phyloP scores from a whole-genome alignment of 208 protist species.

The Leishmania aethiopica region DNA sequence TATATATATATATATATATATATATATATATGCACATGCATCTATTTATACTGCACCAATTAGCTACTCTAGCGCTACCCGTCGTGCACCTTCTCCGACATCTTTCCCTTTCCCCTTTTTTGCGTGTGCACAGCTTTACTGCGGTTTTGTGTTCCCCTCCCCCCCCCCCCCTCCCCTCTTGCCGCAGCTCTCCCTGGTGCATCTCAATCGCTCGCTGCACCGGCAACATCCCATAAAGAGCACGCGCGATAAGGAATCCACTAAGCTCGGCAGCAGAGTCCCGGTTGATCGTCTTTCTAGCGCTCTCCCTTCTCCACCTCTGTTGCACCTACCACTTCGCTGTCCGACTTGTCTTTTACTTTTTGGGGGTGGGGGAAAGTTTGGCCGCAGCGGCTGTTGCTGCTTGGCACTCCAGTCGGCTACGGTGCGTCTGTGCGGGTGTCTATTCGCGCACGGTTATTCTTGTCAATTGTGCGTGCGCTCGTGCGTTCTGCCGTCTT shows the following conservation, averaged over 20 bases:
- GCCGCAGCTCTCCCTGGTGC: background rate
- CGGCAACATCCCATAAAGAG: background rate
- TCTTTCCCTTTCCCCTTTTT: background rate
- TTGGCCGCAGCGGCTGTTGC: background rate
- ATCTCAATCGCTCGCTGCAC: background rate
- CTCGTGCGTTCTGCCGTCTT: background rate
- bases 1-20: background rate
- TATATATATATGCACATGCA: background rate
- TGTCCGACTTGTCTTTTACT: slow-evolving; percentile 1
- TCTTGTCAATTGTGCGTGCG: background rate
- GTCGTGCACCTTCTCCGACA: background rate
- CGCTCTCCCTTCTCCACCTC: slow-evolving; percentile 1
- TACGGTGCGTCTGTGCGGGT: background rate
- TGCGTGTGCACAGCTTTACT: background rate
- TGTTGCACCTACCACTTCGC: background rate
- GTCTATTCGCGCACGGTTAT: background rate
- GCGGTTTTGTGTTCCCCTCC: background rate
- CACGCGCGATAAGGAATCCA: background rate
- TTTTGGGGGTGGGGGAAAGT: background rate
- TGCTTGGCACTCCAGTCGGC: background rate
- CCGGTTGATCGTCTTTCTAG: background rate
- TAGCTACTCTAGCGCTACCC: background rate
- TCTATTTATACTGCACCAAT: background rate
- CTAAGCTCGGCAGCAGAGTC: background rate
- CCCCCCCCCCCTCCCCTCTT: background rate